phyloP scores from a whole-genome alignment of 176 grass and related monocot species.

The Zoysia japonica region DNA sequence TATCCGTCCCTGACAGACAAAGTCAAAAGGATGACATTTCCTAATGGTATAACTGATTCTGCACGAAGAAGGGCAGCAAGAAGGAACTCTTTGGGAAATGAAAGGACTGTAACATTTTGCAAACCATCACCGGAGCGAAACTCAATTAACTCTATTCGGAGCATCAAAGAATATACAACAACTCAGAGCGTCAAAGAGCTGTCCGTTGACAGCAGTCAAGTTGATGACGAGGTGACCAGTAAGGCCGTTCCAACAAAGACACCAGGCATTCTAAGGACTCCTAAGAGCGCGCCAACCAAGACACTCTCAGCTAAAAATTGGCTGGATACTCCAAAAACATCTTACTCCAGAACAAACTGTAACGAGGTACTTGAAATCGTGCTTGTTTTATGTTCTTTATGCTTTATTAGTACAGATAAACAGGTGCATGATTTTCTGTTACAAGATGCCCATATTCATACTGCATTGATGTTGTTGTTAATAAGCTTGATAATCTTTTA shows the following conservation, averaged over 20 bases:
- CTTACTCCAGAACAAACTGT: slow-evolving; percentile 52
- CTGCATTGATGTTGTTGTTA: background rate
- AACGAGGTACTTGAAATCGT: slow-evolving; percentile 56
- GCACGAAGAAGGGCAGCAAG: slow-evolving; percentile 52
- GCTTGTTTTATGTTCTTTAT: slow-evolving; percentile 11
- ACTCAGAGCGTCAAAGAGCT: slow-evolving; percentile 58
- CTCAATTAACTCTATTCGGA: slow-evolving; percentile 62
- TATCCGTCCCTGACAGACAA: slow-evolving; percentile 50
- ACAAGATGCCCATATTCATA: slow-evolving; percentile 1
- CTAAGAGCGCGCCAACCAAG: slow-evolving; percentile 63
- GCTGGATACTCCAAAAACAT: slow-evolving; percentile 58
- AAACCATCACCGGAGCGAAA: slow-evolving; percentile 60
- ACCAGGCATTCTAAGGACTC: slow-evolving; percentile 55
- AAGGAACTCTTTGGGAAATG: slow-evolving; percentile 65
- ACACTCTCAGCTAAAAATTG: slow-evolving; percentile 50
- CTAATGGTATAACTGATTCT: slow-evolving; percentile 52
- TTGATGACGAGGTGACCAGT: slow-evolving; percentile 58
- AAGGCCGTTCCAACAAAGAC: slow-evolving; percentile 63
- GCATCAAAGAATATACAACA: slow-evolving; percentile 64
- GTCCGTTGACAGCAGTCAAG: slow-evolving; percentile 61
- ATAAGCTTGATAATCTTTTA: slow-evolving; percentile 10
- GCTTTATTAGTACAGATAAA: background rate
- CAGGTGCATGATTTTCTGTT: slow-evolving; percentile 5
- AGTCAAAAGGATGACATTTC: slow-evolving; percentile 75
- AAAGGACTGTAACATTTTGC: slow-evolving; percentile 61